phyloP scores from a whole-genome alignment of 108 stramenopile species.

The Stephanodiscus triporus region DNA sequence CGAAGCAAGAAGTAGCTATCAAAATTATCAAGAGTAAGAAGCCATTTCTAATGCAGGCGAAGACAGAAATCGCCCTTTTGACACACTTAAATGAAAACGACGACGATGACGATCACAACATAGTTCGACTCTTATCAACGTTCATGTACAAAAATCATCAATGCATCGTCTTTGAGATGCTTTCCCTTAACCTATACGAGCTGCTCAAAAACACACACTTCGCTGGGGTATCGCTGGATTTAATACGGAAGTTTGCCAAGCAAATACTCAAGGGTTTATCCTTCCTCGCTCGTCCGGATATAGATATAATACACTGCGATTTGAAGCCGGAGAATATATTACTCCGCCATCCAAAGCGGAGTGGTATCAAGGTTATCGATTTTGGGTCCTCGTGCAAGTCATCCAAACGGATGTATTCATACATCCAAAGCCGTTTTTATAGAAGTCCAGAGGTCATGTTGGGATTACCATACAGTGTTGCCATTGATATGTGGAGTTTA shows the following conservation, averaged over 20 bases:
- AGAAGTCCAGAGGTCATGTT: constrained; percentile 98
- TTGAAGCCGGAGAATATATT: constrained; percentile 99
- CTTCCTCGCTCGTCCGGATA: constrained; percentile 88
- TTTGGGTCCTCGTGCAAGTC: constrained; percentile 95
- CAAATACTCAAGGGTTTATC: constrained; percentile 93
- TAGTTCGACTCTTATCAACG: constrained; percentile 90
- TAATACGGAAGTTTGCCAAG: constrained; percentile 97
- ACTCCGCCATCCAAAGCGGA: constrained; percentile 91
- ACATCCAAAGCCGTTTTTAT: constrained; percentile 99
- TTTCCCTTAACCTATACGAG: constrained; percentile 97
- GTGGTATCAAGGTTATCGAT: constrained; percentile 97
- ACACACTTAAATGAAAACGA: constrained; percentile 76
- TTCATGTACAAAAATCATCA: constrained; percentile 96
- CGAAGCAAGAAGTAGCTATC: constrained; percentile 90
- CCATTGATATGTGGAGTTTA: constrained; percentile 99
- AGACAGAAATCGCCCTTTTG: constrained; percentile 95
- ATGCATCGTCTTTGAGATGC: constrained; percentile 97
- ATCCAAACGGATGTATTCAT: constrained; percentile 94
- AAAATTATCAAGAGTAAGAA: constrained; percentile 99
- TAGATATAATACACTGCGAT: constrained; percentile 98
- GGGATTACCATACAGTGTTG: constrained; percentile 91
- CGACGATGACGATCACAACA: constrained; percentile 80
- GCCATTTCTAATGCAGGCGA: constrained; percentile 95
- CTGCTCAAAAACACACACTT: constrained; percentile 96
- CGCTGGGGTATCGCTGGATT: constrained; percentile 93